Percentiles rank a stretch among this genome's conserved stretches.
phyloP scores from a whole-genome alignment of 2,329 filamentous ascomycete species.

The Ophiobolus disseminans region DNA sequence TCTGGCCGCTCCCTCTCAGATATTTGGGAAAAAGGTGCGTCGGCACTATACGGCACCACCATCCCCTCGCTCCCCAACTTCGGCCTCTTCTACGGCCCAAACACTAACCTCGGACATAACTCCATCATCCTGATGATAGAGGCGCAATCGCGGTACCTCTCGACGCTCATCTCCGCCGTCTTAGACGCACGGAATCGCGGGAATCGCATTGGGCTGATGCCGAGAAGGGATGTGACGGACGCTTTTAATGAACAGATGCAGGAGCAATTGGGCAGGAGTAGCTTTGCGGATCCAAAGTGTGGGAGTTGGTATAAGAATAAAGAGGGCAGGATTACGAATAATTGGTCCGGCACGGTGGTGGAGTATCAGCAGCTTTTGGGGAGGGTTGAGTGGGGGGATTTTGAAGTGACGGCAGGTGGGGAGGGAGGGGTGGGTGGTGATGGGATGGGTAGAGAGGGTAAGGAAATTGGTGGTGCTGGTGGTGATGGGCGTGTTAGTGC shows the following conservation, averaged over 20 bases:
- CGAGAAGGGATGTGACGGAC: constrained; percentile 49
- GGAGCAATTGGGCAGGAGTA: constrained; percentile 50
- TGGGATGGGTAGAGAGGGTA: too few species aligned
- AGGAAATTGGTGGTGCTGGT: constrained; percentile 23
- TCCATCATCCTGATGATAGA: constrained; percentile 69
- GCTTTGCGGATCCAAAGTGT: constrained; percentile 63
- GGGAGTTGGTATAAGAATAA: constrained; percentile 65
- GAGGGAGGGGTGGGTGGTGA: too few species aligned
- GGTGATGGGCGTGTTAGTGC: constrained; percentile 25
- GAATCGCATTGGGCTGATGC: constrained; percentile 54
- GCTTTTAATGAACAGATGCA: constrained; percentile 59
- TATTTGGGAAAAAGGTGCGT: constrained; percentile 63
- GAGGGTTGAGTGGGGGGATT: constrained; percentile 56
- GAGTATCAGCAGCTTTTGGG: constrained; percentile 60
- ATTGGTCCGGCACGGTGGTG: constrained; percentile 62
- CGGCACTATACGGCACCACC: constrained; percentile 59
- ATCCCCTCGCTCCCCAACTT: constrained; percentile 63
- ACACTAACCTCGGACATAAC: constrained; percentile 63
- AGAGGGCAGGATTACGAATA: constrained; percentile 63
- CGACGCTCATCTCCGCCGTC: constrained; percentile 57
- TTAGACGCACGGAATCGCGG: constrained; percentile 53
- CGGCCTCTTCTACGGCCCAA: constrained; percentile 65
- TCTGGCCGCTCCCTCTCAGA: constrained; percentile 54
- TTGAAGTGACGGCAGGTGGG: constrained; percentile 34
- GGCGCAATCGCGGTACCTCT: constrained; percentile 63